Evolutionary conservation across 768 basidiomycete genomes (phyloP).

Genomic region (Rhizopogon vinicolor): DNA sequence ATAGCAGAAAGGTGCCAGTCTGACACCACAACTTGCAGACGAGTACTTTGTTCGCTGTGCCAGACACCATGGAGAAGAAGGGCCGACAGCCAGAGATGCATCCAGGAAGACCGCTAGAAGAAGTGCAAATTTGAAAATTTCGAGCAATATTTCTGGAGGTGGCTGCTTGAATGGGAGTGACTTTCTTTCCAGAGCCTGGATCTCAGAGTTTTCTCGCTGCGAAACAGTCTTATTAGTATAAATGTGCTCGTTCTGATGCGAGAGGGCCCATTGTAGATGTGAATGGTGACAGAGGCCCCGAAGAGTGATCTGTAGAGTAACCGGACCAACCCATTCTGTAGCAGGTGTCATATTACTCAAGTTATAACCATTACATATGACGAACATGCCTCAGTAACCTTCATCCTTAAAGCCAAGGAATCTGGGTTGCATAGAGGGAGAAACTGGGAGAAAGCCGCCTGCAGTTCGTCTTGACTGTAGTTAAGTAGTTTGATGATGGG

Average conservation of each 20-base stretch:
- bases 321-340: not conserved
- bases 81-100: conserved; percentile 8
- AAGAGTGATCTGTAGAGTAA: not conserved
- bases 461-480: no score
- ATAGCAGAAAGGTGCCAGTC: conserved; percentile 19
- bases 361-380: not conserved
- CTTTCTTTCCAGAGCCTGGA: not conserved
- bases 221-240: not conserved
- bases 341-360: no score
- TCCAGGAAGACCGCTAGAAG: conserved; percentile 20
- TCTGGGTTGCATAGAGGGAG: no score
- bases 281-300: not conserved
- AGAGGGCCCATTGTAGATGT: not conserved
- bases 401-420: no score
- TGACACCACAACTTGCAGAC: conserved; percentile 25
- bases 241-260: no score
- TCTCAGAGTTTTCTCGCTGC: not conserved
- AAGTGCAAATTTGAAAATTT: conserved; percentile 19
- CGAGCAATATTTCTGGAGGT: conserved; percentile 20
- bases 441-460: no score
- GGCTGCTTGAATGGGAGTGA: not conserved
- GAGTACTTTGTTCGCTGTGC: conserved; percentile 15
- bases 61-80: conserved; percentile 18
- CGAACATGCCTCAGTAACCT: not conserved
- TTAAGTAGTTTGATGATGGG: no score